phyloP scores from a whole-genome alignment of 345 rosid genomes.

The Draba incana region DNA sequence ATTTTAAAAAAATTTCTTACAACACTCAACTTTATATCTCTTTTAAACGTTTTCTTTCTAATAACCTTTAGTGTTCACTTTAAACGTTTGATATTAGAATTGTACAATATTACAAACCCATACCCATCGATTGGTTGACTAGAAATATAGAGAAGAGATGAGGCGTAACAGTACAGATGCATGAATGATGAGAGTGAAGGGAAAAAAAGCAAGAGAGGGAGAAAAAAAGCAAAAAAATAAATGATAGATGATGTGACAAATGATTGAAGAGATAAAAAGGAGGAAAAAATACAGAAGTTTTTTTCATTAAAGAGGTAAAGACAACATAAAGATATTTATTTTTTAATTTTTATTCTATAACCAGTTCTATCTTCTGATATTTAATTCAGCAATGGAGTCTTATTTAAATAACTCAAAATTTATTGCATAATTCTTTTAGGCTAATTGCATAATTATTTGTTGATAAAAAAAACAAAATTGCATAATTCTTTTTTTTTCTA shows the following conservation, averaged over 20 bases:
- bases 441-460: no score
- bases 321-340: not conserved
- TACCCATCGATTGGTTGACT: no score
- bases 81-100: no score
- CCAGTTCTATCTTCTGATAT: not conserved
- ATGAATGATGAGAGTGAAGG: constrained; percentile 22
- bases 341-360: not conserved
- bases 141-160: not conserved
- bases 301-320: constrained; percentile 6
- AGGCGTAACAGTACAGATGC: constrained; percentile 5
- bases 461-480: no score
- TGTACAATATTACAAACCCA: no score
- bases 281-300: not conserved
- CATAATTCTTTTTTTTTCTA: no score
- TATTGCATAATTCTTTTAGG: no score
- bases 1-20: no score
- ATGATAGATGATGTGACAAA: constrained; percentile 32
- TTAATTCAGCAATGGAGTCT: no score
- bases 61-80: no score
- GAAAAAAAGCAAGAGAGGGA: not conserved
- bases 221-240: not conserved
- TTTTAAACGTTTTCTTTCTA: no score
- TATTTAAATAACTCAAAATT: not conserved
- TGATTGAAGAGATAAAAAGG: constrained; percentile 1
- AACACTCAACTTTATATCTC: no score